phyloP scores from a whole-genome alignment of 2,329 filamentous ascomycete species.

The Bipolaris cookei region DNA sequence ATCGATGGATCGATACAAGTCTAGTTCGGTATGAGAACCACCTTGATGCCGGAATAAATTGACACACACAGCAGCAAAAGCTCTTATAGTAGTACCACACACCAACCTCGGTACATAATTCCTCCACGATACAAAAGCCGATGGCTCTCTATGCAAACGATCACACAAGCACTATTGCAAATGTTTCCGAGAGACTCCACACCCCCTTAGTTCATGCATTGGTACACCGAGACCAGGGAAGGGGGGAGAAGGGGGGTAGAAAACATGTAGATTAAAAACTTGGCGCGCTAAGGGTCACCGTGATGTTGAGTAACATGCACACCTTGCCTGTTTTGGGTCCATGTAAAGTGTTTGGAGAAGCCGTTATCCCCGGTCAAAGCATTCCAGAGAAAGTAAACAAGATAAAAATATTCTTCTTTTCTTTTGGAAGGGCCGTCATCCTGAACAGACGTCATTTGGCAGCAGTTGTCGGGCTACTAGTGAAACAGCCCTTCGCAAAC shows the following conservation, averaged over 20 bases:
- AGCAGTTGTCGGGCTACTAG: background rate
- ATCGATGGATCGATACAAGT: conserved; percentile 18
- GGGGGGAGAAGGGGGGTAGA: too few species aligned
- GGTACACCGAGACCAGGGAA: too few species aligned
- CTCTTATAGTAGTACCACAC: conserved; percentile 25
- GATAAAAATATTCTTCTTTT: background rate
- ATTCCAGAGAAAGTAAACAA: background rate
- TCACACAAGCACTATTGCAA: too few species aligned
- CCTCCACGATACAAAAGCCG: conserved; percentile 15
- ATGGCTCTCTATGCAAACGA: background rate
- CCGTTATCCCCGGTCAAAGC: conserved; percentile 3
- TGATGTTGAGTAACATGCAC: conserved; percentile 14
- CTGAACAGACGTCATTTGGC: background rate
- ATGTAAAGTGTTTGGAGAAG: conserved; percentile 5
- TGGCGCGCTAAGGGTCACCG: conserved; percentile 33
- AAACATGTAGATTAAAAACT: conserved; percentile 39
- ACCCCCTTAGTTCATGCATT: too few species aligned
- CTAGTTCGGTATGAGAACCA: conserved; percentile 23
- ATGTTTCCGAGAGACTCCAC: too few species aligned
- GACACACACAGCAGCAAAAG: conserved; percentile 10
- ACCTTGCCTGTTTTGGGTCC: conserved; percentile 14
- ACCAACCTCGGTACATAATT: conserved; percentile 18
- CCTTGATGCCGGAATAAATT: conserved; percentile 30
- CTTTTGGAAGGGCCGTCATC: too few species aligned
- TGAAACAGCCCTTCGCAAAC: background rate